Base-by-base conservation (phyloP, 73 alveolate species). In the Paraurostyla sp. region DNA sequence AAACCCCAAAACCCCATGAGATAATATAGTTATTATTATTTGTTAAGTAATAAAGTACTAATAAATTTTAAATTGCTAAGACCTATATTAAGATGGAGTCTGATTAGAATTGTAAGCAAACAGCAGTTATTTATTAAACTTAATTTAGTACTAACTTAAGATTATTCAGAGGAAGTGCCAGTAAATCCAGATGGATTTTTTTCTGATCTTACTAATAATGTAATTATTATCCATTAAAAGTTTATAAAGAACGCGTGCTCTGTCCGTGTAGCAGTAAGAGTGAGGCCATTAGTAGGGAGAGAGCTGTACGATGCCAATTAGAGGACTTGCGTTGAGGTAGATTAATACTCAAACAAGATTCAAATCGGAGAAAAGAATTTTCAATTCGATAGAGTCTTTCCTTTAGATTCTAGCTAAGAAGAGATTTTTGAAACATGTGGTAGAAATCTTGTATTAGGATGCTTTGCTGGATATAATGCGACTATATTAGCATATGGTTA, bases 201-300 rank as follows among this genome's bases (percentile, higher is more conserved):
- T 36, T 29, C 22, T 78, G 89, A 78, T 43, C 32, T 78, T 18
- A 78, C 89, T 6, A 78, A 25, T 52, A 11, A 50, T 16, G 89
- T 78, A 65, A 45, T 7, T 18, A 27, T 51, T 33, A 13, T 42
- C 23, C 0, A 23, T 45, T 29, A 18, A 32, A 51, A 49, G 6
- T 75, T 46, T n/a, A 1, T 36, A 4, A 32, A 91, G 85, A 58
- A 59, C 30, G 92, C 92, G 16, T 85, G 96, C 27, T 76, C 94
- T 29, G 96, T 91, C 22, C 36, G 94, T 36, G 99, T 97, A 29
- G 99, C 99, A 13, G 97, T 98, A 0, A 87, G 99, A 49, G 98
- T 94, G 25, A 80, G 99, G 27, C 99, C 99, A 22, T 92, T 98
- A 48, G 95, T 93, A 48, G 94, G 95, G 23, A 83, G 94, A 36